These are phyloP conservation scores for Emergomyces orientalis DNA, from an alignment of 2,329 filamentous ascomycete genomes.

Conservation along the genomic window DNA sequence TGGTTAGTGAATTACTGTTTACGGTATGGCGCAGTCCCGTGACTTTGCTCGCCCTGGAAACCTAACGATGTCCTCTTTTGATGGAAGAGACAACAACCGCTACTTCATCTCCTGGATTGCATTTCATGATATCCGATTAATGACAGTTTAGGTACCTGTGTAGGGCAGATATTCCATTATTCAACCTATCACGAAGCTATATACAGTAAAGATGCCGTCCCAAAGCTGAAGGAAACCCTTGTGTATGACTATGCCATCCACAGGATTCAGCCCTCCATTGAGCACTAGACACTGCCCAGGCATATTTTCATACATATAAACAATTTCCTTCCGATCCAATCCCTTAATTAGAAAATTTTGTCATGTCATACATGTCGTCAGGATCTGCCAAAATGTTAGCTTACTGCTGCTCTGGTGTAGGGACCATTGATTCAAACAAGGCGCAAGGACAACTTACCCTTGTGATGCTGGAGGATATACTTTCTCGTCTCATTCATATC, in stretches of 20 bases:
- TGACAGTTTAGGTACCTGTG: background rate
- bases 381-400: conserved; percentile 35
- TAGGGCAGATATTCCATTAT: background rate
- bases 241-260: background rate
- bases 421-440: conserved; percentile 7
- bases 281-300: background rate
- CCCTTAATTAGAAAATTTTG: conserved; percentile 28
- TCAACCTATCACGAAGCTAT: background rate
- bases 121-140: background rate
- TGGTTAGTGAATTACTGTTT: background rate
- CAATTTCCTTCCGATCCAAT: background rate
- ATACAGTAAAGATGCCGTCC: background rate
- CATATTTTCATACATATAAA: background rate
- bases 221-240: background rate
- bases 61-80: background rate
- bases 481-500: conserved; percentile 42
- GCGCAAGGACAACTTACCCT: conserved; percentile 35
- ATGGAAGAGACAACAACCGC: background rate
- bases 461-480: conserved; percentile 46
- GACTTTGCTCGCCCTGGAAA: conserved; percentile 4
- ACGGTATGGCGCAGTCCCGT: background rate
- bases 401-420: background rate
- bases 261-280: too few species aligned
- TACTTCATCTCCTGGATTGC: background rate
- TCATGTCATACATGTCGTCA: conserved; percentile 44